Evolutionary conservation across 2,329 filamentous ascomycete species (phyloP).

Genomic region (Chaetomiaceae sp.): DNA sequence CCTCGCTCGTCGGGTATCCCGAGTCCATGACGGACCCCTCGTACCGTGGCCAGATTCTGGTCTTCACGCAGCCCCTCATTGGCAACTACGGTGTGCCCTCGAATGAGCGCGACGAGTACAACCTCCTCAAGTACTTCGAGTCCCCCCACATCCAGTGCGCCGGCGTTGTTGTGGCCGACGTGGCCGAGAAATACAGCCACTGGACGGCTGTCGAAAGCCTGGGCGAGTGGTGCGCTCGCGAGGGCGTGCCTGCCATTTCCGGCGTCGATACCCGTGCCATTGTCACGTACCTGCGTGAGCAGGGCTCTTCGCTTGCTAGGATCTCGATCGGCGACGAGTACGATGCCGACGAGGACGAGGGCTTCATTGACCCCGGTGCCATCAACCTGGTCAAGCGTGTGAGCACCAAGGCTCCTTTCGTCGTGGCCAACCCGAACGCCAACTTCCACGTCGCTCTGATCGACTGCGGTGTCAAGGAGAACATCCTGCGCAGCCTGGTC

Average conservation of each 20-base stretch:
- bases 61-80: slow-evolving; percentile 96
- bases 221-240: slow-evolving; percentile 89
- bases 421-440: slow-evolving; percentile 79
- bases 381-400: slow-evolving; percentile 96
- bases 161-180: slow-evolving; percentile 92
- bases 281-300: slow-evolving; percentile 91
- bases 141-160: slow-evolving; percentile 96
- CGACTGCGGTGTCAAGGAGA: slow-evolving; percentile 99
- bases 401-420: slow-evolving; percentile 96
- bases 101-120: slow-evolving; percentile 75
- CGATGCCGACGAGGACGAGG: slow-evolving; percentile 95
- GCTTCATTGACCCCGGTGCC: slow-evolving; percentile 89
- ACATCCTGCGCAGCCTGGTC: slow-evolving; percentile 93
- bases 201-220: slow-evolving; percentile 98
- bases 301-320: slow-evolving; percentile 90
- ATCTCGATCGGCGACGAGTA: slow-evolving; percentile 97
- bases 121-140: slow-evolving; percentile 96
- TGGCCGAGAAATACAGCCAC: slow-evolving; percentile 90
- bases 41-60: slow-evolving; percentile 90
- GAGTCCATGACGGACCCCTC: slow-evolving; percentile 89
- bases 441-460: slow-evolving; percentile 89
- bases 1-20: slow-evolving; percentile 94
- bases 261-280: slow-evolving; percentile 96
- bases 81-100: slow-evolving; percentile 98
- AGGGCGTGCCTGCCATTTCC: slow-evolving; percentile 92